Conservation (phyloP, 768 basidiomycete species). For the Kwoniella mangroviensis region DNA sequence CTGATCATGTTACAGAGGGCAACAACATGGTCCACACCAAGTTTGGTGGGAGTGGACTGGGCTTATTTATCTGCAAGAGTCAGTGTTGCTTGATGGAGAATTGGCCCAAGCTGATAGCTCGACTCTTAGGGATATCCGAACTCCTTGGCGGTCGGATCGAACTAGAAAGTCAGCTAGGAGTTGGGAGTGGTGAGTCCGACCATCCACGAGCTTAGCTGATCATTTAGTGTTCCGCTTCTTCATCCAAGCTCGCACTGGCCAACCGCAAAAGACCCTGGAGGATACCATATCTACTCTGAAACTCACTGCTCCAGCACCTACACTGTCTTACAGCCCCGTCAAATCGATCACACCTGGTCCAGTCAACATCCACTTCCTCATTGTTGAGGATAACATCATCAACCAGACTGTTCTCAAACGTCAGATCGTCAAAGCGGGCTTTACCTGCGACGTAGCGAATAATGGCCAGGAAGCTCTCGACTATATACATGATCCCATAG, state of each 20-base stretch:
- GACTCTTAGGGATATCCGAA: constrained; percentile 36
- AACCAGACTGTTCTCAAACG: constrained; percentile 42
- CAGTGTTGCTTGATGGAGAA: not conserved
- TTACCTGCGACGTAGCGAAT: constrained; percentile 36
- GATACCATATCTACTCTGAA: constrained; percentile 6
- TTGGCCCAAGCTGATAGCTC: not conserved
- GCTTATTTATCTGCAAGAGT: constrained; percentile 51
- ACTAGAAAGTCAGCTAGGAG: constrained; percentile 36
- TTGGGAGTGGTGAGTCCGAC: constrained; percentile 34
- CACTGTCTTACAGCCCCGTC: not conserved
- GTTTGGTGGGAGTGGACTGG: constrained; percentile 54
- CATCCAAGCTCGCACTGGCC: constrained; percentile 24
- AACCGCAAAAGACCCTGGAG: constrained; percentile 9
- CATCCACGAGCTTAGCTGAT: not conserved
- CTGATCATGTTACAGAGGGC: constrained; percentile 28
- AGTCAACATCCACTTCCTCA: constrained; percentile 19
- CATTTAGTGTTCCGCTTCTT: constrained; percentile 35
- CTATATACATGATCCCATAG: constrained; percentile 16
- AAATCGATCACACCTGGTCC: not conserved
- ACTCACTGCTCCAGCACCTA: constrained; percentile 8
- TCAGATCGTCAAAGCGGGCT: constrained; percentile 38
- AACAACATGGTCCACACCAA: constrained; percentile 47
- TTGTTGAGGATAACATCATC: constrained; percentile 46
- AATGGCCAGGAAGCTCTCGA: constrained; percentile 41
- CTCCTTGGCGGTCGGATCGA: constrained; percentile 50